A percentile compares a stretch with the other conserved stretches of the same genome.
Evolutionary conservation across 2,329 filamentous ascomycete genomes (phyloP).

Genomic region (Arachnomyces sp.): DNA sequence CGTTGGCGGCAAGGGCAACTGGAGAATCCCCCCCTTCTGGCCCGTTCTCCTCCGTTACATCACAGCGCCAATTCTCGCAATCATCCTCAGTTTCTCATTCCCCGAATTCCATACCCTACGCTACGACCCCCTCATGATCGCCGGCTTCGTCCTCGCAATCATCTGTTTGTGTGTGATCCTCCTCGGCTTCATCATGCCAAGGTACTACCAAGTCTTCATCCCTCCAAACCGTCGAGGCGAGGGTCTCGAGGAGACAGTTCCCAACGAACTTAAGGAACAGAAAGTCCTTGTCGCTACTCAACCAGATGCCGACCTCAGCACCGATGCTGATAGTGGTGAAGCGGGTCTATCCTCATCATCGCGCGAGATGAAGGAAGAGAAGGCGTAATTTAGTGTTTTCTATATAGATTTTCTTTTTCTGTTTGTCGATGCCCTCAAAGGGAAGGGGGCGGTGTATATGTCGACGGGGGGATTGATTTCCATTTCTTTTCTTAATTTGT

Average conservation of each 20-base stretch:
- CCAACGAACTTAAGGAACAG: conserved; percentile 6
- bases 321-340: too few species aligned
- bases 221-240: conserved; percentile 40
- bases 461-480: too few species aligned
- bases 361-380: too few species aligned
- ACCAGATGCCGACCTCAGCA: too few species aligned
- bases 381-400: too few species aligned
- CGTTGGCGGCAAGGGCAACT: conserved; percentile 44
- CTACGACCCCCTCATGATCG: conserved; percentile 44
- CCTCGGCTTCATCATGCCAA: conserved; percentile 43
- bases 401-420: too few species aligned
- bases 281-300: too few species aligned
- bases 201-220: conserved; percentile 48
- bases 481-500: too few species aligned
- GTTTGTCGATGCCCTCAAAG: too few species aligned
- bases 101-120: conserved; percentile 41
- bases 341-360: too few species aligned
- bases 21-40: conserved; percentile 47
- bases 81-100: conserved; percentile 47
- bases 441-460: too few species aligned
- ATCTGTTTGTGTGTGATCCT: conserved; percentile 41
- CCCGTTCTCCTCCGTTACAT: conserved; percentile 44
- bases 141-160: conserved; percentile 44
- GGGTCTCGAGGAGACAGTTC: conserved; percentile 25
- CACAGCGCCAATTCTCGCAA: conserved; percentile 42